A percentile compares a stretch with the other conserved stretches of the same genome.
Evolutionary conservation across 805 yeast species (phyloP).

Genomic region (Suhomyces sp.): DNA sequence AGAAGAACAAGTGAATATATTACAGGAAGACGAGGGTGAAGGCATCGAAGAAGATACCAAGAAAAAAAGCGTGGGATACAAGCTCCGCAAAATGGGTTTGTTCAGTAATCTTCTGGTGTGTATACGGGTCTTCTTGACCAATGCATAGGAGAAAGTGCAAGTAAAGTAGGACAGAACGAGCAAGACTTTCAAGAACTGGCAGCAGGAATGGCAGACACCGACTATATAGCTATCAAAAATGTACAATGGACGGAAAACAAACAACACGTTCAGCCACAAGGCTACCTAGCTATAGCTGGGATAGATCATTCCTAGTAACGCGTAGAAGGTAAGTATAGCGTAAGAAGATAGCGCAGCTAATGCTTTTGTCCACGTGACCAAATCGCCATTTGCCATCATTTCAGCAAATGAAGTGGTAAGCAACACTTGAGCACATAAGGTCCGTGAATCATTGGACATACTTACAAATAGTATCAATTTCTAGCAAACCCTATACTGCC

Average conservation of each 20-base stretch:
- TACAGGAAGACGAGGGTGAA: constrained; percentile 2
- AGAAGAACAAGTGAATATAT: background rate
- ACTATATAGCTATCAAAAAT: too few relatives aligned
- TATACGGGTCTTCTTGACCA: constrained; percentile 6
- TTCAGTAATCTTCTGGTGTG: constrained; percentile 9
- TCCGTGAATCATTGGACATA: too few relatives aligned
- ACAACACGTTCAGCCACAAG: too few relatives aligned
- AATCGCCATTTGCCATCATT: background rate
- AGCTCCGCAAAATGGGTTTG: constrained; percentile 4
- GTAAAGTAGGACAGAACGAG: background rate
- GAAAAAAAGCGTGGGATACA: constrained; percentile 11
- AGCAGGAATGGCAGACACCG: background rate
- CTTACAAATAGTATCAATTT: background rate
- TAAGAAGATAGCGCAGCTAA: too few relatives aligned
- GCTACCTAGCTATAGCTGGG: too few relatives aligned
- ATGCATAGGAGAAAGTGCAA: background rate
- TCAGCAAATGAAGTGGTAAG: background rate
- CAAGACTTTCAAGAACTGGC: too few relatives aligned
- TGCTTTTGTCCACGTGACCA: background rate
- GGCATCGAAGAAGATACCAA: background rate
- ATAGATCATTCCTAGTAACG: too few relatives aligned
- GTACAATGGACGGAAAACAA: too few relatives aligned
- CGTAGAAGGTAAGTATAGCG: too few relatives aligned
- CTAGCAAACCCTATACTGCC: background rate
- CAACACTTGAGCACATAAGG: too few relatives aligned